Evolutionary conservation across 495 filamentous ascomycete species (phyloP), one percentile per base, ranked within the genome.

Genomic region (Trichocladium antarcticum): DNA sequence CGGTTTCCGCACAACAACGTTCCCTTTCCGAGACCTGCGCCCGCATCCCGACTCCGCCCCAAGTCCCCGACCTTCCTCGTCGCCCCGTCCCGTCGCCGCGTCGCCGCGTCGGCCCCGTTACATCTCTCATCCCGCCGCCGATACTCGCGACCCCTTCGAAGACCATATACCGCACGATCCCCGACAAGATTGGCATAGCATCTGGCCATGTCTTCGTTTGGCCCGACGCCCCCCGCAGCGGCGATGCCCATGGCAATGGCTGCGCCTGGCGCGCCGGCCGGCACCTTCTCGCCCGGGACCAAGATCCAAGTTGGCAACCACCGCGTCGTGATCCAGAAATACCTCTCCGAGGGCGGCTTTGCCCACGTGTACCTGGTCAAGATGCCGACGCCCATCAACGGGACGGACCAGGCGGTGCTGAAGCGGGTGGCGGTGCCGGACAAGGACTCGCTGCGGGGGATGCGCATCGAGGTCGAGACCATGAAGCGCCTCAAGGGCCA

Each of bases 401-500:
- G 85, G 51, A 81, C 84, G 45, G 87, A 95, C 58, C 77, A 78
- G 50, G 90, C 87, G 1, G 89, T 98, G 7, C 71, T 98, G 57
- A 98, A 98, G 73, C 76, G 92, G 58, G 92, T 98, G 37, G 92
- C 93, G n/a, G 92, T 97, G 28, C 87, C 93, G 35, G 92, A 98
- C 63, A 95, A 92, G 73, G 82, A 92, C 57, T 78, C 88, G 43
- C 75, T 98, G 63, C 85, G 88, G 24, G 89, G 82, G 65, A 96
- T 97, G 92, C 83, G 93, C 61, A 97, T 84, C 49, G 92, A 98
- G 74, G 92, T 97, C 45, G 92, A 98, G 69, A 98, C 92, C 16
- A 98, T 98, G 92, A 98, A 98, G 79, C 87, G 89, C 60, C 72
- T 98, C 51, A 94, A 93, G 74, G 93, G 93, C 29, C 92, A 96